These are phyloP conservation scores for Skeletonema marinoi DNA, from an alignment of 108 stramenopile genomes.

Conservation along the genomic window DNA sequence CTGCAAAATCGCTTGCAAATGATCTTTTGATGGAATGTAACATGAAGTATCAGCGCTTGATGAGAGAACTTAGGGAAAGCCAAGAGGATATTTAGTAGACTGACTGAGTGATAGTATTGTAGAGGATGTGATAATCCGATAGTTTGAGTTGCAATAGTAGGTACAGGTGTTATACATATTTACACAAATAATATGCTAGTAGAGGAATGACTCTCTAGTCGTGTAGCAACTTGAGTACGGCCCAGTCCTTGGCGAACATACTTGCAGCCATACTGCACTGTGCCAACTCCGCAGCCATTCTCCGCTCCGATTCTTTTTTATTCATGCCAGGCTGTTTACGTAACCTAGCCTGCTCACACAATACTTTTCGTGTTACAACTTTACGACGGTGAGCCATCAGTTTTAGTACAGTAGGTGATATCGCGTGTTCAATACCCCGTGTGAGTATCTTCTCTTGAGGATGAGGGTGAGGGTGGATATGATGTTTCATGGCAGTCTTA, in stretches of 20 bases:
- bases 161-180: too few species aligned
- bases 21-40: constrained; percentile 72
- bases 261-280: background rate
- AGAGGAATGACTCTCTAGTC: background rate
- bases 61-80: constrained; percentile 65
- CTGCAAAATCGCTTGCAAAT: constrained; percentile 61
- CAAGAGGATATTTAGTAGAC: background rate
- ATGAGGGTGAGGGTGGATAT: background rate
- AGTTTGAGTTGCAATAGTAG: too few species aligned
- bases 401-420: background rate
- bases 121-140: too few species aligned
- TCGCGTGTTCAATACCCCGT: background rate
- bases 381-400: background rate
- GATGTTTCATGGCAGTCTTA: background rate
- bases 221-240: background rate
- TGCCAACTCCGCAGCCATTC: background rate
- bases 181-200: too few species aligned
- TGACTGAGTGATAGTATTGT: too few species aligned
- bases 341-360: background rate
- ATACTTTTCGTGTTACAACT: background rate
- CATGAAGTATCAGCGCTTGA: constrained; percentile 71
- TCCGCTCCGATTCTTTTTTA: background rate
- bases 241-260: background rate
- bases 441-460: background rate
- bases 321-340: background rate